Evolutionary conservation across 2,329 filamentous ascomycete genomes (phyloP).

Genomic region (Colletotrichum noveboracense): DNA sequence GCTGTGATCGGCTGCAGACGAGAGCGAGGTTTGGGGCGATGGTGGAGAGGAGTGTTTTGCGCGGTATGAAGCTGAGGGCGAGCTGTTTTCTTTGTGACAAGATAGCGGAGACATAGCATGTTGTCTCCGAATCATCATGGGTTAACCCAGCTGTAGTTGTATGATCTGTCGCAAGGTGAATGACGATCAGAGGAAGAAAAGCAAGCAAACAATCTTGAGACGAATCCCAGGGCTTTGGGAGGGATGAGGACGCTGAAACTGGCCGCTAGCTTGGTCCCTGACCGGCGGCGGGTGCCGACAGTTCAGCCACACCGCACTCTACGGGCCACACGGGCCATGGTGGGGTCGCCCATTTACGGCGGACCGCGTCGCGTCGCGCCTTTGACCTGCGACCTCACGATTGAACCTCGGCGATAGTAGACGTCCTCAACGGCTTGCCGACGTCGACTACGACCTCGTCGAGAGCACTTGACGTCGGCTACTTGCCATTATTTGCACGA

Average conservation of each 20-base stretch:
- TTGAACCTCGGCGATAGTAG: slow-evolving; percentile 3
- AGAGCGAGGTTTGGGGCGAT: not conserved
- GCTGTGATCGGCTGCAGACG: not conserved
- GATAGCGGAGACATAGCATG: not conserved
- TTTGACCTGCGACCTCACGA: slow-evolving; percentile 4
- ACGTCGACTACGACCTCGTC: not conserved
- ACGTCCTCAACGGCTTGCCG: not conserved
- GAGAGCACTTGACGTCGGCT: not conserved
- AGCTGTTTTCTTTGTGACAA: not conserved
- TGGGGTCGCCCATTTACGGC: slow-evolving; percentile 9
- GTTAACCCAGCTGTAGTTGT: not conserved
- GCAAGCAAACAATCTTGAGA: not conserved
- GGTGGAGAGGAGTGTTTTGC: not conserved
- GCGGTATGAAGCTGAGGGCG: not conserved
- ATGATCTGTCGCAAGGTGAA: not conserved
- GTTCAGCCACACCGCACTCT: not conserved
- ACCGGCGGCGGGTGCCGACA: not conserved
- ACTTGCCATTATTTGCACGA: not conserved
- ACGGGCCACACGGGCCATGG: not conserved
- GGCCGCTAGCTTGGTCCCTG: not conserved
- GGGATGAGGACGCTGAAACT: not conserved
- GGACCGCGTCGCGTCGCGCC: slow-evolving; percentile 16
- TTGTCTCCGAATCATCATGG: not conserved
- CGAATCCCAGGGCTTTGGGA: not conserved
- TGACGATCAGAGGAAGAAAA: not conserved